Conservation (phyloP, 306 rosid species). For the Mucuna pruriens region DNA sequence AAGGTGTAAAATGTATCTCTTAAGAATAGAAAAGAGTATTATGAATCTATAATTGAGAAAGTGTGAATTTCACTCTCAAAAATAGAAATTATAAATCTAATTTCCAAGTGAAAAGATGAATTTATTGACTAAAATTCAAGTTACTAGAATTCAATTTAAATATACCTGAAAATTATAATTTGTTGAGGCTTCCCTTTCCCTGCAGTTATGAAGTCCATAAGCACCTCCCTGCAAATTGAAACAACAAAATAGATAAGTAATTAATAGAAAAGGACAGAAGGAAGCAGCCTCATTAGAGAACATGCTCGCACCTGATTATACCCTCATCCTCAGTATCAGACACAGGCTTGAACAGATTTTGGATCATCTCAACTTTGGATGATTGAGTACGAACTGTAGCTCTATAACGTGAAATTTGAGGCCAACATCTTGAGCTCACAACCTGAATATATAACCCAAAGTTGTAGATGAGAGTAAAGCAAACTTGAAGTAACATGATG, state of each 20-base stretch:
- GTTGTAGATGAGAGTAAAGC: not conserved
- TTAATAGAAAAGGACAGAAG: not conserved
- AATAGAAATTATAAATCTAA: not conserved
- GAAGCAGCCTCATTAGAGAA: not conserved
- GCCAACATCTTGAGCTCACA: slow-evolving; percentile 55
- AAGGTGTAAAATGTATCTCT: too few relatives aligned
- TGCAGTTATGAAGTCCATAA: slow-evolving; percentile 33
- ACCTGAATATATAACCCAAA: slow-evolving; percentile 26
- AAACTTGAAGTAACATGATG: not conserved
- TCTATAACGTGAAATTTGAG: slow-evolving; percentile 46
- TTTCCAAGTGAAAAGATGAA: not conserved
- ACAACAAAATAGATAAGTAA: not conserved
- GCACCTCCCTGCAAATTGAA: slow-evolving; percentile 38
- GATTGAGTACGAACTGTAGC: slow-evolving; percentile 48
- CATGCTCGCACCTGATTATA: slow-evolving; percentile 39
- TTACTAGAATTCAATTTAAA: not conserved
- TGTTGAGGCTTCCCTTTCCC: slow-evolving; percentile 37
- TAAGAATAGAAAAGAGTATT: too few relatives aligned
- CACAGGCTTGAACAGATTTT: slow-evolving; percentile 34
- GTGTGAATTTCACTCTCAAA: too few relatives aligned
- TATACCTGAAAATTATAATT: slow-evolving; percentile 50
- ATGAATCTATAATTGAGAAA: too few relatives aligned
- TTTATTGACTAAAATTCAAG: not conserved
- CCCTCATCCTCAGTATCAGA: slow-evolving; percentile 36
- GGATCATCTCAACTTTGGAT: slow-evolving; percentile 42